These are phyloP conservation scores for Ascobolus immersus DNA, from an alignment of 495 filamentous ascomycete genomes.

Conservation along the genomic window DNA sequence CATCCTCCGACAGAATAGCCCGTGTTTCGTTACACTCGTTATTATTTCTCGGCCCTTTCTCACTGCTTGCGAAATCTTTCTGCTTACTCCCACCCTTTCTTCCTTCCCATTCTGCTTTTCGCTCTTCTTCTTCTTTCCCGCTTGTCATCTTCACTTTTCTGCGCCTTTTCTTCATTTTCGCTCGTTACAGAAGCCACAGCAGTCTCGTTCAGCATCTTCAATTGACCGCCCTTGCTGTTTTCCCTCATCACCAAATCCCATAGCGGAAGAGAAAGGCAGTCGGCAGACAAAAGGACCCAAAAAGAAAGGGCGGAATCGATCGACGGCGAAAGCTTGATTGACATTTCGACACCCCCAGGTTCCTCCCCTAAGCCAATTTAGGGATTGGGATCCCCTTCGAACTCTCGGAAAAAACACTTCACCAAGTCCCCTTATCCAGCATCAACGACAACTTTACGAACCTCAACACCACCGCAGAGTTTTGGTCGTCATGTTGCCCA, in stretches of 20 bases:
- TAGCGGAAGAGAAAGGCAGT: neutral
- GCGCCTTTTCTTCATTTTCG: slow-evolving; percentile 16
- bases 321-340: too few relatives aligned
- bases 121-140: slow-evolving; percentile 6
- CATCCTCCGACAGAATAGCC: too few relatives aligned
- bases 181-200: neutral
- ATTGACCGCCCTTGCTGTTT: neutral
- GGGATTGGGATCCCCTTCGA: too few relatives aligned
- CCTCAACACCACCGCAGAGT: neutral
- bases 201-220: neutral
- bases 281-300: too few relatives aligned
- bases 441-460: neutral
- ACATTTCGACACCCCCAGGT: neutral
- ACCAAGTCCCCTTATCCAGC: too few relatives aligned
- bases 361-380: neutral
- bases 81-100: too few relatives aligned
- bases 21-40: too few relatives aligned
- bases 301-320: too few relatives aligned
- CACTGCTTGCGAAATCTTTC: too few relatives aligned
- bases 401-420: too few relatives aligned
- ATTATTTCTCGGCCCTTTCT: too few relatives aligned
- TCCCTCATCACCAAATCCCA: neutral
- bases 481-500: neutral
- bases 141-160: slow-evolving; percentile 13
- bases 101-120: slow-evolving; percentile 7